Conservation (phyloP, 1,139 yeast genomes). For the Candida tropicalis region DNA sequence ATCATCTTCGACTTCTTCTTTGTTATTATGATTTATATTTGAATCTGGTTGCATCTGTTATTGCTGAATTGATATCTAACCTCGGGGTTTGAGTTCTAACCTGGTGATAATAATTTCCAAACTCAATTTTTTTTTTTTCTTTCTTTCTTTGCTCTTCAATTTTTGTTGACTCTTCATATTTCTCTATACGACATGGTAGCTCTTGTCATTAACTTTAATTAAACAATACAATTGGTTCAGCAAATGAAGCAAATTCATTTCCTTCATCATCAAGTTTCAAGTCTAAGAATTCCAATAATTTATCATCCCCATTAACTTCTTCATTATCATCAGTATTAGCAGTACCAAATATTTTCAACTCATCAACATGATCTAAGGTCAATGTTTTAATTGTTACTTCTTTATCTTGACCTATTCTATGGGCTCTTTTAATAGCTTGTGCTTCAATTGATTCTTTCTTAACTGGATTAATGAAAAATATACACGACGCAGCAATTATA, state of each 20-base stretch:
- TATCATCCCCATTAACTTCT: not conserved
- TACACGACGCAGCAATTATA: constrained; percentile 66
- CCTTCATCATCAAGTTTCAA: not conserved
- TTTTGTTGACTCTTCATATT: too few relatives aligned
- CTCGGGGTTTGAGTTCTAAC: too few relatives aligned
- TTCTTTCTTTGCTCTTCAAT: not conserved
- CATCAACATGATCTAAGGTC: constrained; percentile 2
- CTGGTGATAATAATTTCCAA: too few relatives aligned
- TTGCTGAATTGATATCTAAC: too few relatives aligned
- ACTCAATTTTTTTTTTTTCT: not conserved
- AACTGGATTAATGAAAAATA: constrained; percentile 68
- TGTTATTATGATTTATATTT: not conserved
- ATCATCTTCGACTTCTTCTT: constrained; percentile 29
- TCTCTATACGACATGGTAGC: too few relatives aligned
- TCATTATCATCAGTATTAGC: not conserved
- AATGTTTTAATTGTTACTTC: constrained; percentile 3
- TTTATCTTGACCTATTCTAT: constrained; percentile 16
- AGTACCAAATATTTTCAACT: constrained; percentile 4
- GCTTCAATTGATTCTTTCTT: constrained; percentile 70
- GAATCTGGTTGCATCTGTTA: constrained; percentile 9
- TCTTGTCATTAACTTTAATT: too few relatives aligned
- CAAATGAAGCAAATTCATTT: constrained; percentile 2
- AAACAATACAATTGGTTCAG: constrained; percentile 1
- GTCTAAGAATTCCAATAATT: constrained; percentile 4
- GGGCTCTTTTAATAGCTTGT: constrained; percentile 17